These are phyloP conservation scores for Yamadazyma aaseri DNA, from an alignment of 1,139 yeast species.

Conservation along the genomic window DNA sequence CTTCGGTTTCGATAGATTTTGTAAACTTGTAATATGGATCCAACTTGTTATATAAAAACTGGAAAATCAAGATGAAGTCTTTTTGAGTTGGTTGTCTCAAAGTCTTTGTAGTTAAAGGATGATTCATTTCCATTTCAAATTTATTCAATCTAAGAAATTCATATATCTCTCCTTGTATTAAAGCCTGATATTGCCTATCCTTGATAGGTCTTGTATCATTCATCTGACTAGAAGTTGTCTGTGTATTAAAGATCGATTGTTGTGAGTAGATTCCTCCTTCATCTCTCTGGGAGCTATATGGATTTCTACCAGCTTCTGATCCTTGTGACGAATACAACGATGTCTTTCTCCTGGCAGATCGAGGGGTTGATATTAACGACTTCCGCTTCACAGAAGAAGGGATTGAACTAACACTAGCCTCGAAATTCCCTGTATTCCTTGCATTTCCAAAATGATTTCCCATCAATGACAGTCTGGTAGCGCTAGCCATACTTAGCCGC, in stretches of 20 bases:
- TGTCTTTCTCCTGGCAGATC: slow-evolving; percentile 32
- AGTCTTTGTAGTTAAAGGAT: slow-evolving; percentile 63
- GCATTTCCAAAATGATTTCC: slow-evolving; percentile 8
- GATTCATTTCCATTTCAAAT: slow-evolving; percentile 74
- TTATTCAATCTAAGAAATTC: slow-evolving; percentile 61
- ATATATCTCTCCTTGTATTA: slow-evolving; percentile 64
- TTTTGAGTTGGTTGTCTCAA: slow-evolving; percentile 82
- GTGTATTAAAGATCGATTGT: slow-evolving; percentile 6
- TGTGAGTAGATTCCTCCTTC: slow-evolving; percentile 8
- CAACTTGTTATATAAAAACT: slow-evolving; percentile 70
- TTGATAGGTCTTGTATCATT: slow-evolving; percentile 56
- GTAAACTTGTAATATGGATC: slow-evolving; percentile 80
- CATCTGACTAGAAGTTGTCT: slow-evolving; percentile 1
- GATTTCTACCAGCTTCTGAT: slow-evolving; percentile 4
- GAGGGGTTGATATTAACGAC: slow-evolving; percentile 41
- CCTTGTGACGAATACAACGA: slow-evolving; percentile 8
- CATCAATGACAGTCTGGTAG: slow-evolving; percentile 32
- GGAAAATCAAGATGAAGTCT: slow-evolving; percentile 76
- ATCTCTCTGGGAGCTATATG: not conserved
- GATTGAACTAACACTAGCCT: slow-evolving; percentile 8
- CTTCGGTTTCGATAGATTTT: slow-evolving; percentile 72
- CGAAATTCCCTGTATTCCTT: slow-evolving; percentile 3
- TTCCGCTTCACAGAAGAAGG: slow-evolving; percentile 25
- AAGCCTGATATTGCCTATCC: slow-evolving; percentile 64
- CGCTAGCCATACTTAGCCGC: slow-evolving; percentile 36